These are phyloP conservation scores for Kwoniella europaea DNA, from an alignment of 768 basidiomycete species.

Conservation along the genomic window DNA sequence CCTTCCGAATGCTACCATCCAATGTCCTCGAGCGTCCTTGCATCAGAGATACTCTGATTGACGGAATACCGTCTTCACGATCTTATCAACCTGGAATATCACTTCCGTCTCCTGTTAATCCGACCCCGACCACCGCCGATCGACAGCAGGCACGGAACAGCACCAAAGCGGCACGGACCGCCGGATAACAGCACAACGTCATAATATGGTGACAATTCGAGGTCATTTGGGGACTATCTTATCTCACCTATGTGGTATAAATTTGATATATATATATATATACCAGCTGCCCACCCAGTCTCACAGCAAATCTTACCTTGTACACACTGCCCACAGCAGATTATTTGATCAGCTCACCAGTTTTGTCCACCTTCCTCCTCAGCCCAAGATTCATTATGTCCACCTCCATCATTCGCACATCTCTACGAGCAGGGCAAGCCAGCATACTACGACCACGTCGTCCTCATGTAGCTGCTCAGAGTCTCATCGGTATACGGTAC, in stretches of 20 bases:
- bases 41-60: no score
- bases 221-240: neutral
- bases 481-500: neutral
- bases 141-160: neutral
- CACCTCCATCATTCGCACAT: slow-evolving; percentile 1
- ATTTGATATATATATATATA: no score
- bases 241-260: no score
- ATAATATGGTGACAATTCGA: neutral
- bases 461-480: neutral
- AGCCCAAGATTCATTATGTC: neutral
- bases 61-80: neutral
- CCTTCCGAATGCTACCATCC: no score
- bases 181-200: no score
- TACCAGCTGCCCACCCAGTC: no score
- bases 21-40: no score
- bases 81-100: neutral
- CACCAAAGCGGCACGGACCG: slow-evolving; percentile 13
- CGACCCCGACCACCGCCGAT: slow-evolving; percentile 24
- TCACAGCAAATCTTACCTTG: no score
- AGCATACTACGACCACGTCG: neutral
- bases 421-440: slow-evolving; percentile 4
- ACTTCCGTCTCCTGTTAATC: neutral
- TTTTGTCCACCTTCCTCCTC: neutral
- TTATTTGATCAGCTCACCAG: neutral
- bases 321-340: no score